Evolutionary conservation across 2,329 filamentous ascomycete species (phyloP).

Genomic region (Trichoderma oligosporum): DNA sequence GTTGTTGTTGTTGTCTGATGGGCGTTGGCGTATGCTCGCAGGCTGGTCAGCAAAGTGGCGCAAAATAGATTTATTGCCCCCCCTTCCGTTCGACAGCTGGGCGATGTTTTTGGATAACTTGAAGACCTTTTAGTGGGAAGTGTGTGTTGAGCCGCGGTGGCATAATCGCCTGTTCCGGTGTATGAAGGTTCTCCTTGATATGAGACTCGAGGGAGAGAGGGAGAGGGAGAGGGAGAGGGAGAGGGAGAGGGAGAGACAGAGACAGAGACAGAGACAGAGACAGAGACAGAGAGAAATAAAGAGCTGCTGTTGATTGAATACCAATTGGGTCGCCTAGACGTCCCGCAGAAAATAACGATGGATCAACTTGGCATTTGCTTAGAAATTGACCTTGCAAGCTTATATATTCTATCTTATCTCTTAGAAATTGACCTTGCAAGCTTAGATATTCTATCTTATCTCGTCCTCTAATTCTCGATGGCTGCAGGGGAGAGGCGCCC

Average conservation of each 20-base stretch:
- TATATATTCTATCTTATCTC: not conserved
- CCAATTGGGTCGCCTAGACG: not conserved
- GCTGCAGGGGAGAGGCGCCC: not conserved
- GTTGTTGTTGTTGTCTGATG: no score
- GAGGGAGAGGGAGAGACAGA: not conserved
- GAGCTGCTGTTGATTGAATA: not conserved
- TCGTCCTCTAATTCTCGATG: not conserved
- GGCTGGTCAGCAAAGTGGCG: no score
- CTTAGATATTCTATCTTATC: not conserved
- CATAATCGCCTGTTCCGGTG: no score
- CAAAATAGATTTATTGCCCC: no score
- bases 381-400: not conserved
- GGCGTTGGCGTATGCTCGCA: no score
- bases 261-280: no score
- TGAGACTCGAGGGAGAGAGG: no score
- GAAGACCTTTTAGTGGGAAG: no score
- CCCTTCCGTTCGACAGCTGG: no score
- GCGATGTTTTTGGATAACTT: no score
- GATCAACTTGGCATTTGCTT: not conserved
- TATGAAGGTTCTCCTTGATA: no score
- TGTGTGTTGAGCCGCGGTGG: no score
- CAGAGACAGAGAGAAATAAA: not conserved
- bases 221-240: not conserved
- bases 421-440: not conserved
- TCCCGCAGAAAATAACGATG: not conserved